These are phyloP conservation scores for Metahyphopichia silvanorum DNA, from an alignment of 805 yeast genomes.

Conservation along the genomic window DNA sequence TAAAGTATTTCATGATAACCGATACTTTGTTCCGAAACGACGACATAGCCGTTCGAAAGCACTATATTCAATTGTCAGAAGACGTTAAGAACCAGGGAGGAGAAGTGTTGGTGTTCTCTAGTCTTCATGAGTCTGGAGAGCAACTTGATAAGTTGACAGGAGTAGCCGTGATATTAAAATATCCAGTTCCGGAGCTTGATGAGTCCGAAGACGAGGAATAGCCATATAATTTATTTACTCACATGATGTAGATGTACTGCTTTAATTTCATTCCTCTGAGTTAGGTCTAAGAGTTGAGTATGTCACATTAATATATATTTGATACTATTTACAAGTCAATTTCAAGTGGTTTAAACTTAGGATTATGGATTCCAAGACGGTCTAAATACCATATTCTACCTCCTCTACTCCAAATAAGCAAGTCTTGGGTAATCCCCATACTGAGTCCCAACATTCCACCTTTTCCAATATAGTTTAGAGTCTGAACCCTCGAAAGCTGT, in stretches of 20 bases:
- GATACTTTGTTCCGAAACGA: constrained; percentile 78
- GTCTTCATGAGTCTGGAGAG: constrained; percentile 85
- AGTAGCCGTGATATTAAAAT: constrained; percentile 80
- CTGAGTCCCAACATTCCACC: constrained; percentile 59
- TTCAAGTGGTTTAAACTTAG: constrained; percentile 5
- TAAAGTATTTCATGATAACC: constrained; percentile 69
- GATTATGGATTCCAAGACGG: constrained; percentile 18
- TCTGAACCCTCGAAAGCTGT: constrained; percentile 42
- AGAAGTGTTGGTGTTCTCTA: constrained; percentile 73
- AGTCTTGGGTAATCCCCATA: constrained; percentile 68
- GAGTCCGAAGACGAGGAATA: constrained; percentile 55
- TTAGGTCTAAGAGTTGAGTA: neutral
- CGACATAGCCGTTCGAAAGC: constrained; percentile 64
- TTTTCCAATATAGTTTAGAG: constrained; percentile 38
- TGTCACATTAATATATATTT: constrained; percentile 2
- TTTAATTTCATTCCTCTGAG: neutral
- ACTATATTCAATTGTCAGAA: constrained; percentile 66
- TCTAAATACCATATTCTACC: constrained; percentile 65
- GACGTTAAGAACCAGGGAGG: constrained; percentile 70
- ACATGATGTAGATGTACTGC: neutral
- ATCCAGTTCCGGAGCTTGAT: constrained; percentile 75
- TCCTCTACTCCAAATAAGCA: constrained; percentile 53
- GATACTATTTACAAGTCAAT: constrained; percentile 4
- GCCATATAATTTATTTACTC: no score
- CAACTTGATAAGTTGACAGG: constrained; percentile 90